Evolutionary conservation across 495 filamentous ascomycete species (phyloP).

Genomic region (Aspergillus nanangensis): DNA sequence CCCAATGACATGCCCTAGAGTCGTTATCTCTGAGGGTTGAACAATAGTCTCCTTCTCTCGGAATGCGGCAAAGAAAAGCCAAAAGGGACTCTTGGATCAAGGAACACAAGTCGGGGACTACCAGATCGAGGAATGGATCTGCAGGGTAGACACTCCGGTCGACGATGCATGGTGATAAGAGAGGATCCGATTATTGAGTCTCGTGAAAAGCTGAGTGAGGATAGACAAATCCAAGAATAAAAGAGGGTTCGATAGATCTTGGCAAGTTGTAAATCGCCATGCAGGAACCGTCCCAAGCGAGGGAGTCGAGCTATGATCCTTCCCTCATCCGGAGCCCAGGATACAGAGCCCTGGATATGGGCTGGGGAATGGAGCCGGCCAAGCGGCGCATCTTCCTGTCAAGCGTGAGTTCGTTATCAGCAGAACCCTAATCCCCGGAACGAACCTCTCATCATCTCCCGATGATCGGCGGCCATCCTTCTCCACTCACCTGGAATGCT

Average conservation of each 20-base stretch:
- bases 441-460: constrained; percentile 11
- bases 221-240: not conserved
- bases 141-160: not conserved
- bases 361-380: constrained; percentile 4
- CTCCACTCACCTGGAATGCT: not conserved
- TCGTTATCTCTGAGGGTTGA: constrained; percentile 1
- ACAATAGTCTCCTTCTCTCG: not conserved
- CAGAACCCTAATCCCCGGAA: constrained; percentile 10
- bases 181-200: not conserved
- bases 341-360: constrained; percentile 8
- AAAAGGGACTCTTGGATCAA: not conserved
- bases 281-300: constrained; percentile 9
- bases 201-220: not conserved
- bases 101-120: not conserved
- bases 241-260: constrained; percentile 6
- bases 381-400: constrained; percentile 5
- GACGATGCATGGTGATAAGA: constrained; percentile 1
- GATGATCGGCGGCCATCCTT: constrained; percentile 2
- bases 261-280: constrained; percentile 5
- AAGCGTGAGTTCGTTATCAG: constrained; percentile 19
- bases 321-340: constrained; percentile 2
- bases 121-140: constrained; percentile 2
- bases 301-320: not conserved
- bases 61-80: not conserved
- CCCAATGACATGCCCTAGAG: constrained; percentile 4